Conservation (phyloP, 78 protist species). For the Cavenderia fasciculata region DNA sequence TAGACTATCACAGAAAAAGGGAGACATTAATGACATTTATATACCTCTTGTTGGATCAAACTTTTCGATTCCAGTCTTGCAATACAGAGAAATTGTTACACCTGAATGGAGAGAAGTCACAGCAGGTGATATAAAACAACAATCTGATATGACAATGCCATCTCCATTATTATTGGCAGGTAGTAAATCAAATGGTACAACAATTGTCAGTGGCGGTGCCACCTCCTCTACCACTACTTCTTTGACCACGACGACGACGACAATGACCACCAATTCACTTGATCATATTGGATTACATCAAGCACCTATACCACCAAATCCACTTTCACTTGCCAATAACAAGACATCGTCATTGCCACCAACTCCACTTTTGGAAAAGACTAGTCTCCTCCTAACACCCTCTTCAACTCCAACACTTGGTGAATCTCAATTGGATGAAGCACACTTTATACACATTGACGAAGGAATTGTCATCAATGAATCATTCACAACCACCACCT, state of each 20-base stretch:
- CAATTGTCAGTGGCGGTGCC: not conserved
- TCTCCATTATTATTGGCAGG: slow-evolving; percentile 7
- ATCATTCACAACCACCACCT: not conserved
- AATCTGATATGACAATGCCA: not conserved
- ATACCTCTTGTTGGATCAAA: not conserved
- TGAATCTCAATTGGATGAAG: not conserved
- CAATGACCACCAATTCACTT: not conserved
- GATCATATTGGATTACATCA: too few relatives aligned
- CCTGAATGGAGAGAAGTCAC: slow-evolving; percentile 78
- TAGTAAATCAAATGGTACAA: not conserved
- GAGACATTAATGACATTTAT: too few relatives aligned
- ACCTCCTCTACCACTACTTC: not conserved
- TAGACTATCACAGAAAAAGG: too few relatives aligned
- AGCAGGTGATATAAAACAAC: not conserved
- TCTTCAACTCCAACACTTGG: too few relatives aligned
- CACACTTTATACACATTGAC: not conserved
- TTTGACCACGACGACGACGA: not conserved
- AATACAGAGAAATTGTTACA: slow-evolving; percentile 54
- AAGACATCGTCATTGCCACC: too few relatives aligned
- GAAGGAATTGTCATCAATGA: not conserved
- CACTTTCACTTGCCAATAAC: too few relatives aligned
- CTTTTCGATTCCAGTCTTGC: not conserved
- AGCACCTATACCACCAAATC: too few relatives aligned
- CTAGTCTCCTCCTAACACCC: too few relatives aligned
- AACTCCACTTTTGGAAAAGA: too few relatives aligned